A percentile compares a stretch with the other conserved stretches of the same genome.
These are phyloP conservation scores for Rubia peregrina DNA, from an alignment of 305 asterid species.

Conservation along the genomic window DNA sequence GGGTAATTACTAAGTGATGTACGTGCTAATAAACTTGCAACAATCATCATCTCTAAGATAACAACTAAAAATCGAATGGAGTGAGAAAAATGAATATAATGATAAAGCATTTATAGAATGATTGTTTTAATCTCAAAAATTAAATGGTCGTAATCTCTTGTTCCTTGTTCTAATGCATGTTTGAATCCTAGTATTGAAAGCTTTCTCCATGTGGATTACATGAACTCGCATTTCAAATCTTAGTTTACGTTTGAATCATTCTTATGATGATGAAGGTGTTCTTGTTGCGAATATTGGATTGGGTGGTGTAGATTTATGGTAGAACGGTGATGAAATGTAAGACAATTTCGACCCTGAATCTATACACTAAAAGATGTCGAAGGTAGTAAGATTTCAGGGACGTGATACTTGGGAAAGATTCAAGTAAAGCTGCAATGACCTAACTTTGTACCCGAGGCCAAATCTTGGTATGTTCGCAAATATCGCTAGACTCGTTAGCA, in stretches of 20 bases:
- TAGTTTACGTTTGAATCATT: conserved; percentile 15
- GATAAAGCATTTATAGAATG: background rate
- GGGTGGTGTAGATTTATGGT: conserved; percentile 99
- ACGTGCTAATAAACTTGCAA: background rate
- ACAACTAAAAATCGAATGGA: background rate
- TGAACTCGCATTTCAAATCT: background rate
- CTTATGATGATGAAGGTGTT: conserved; percentile 91
- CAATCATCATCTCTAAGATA: background rate
- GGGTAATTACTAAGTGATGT: background rate
- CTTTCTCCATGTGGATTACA: background rate
- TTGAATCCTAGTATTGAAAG: background rate
- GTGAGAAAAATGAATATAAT: background rate
- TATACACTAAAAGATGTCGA: conserved; percentile 92
- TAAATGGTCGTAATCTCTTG: background rate
- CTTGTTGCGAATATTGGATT: conserved; percentile 90
- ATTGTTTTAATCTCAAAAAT: background rate
- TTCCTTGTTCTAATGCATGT: background rate
- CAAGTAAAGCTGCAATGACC: conserved; percentile 41
- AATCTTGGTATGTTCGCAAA: too few species aligned
- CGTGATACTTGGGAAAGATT: conserved; percentile 96
- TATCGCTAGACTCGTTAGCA: too few species aligned
- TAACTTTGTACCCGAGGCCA: background rate
- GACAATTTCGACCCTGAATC: conserved; percentile 96
- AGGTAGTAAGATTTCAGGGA: conserved; percentile 94
- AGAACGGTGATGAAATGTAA: conserved; percentile 79